Evolutionary conservation across 1,284 basidiomycete genomes (phyloP).

Genomic region (Volvariella surrecta): DNA sequence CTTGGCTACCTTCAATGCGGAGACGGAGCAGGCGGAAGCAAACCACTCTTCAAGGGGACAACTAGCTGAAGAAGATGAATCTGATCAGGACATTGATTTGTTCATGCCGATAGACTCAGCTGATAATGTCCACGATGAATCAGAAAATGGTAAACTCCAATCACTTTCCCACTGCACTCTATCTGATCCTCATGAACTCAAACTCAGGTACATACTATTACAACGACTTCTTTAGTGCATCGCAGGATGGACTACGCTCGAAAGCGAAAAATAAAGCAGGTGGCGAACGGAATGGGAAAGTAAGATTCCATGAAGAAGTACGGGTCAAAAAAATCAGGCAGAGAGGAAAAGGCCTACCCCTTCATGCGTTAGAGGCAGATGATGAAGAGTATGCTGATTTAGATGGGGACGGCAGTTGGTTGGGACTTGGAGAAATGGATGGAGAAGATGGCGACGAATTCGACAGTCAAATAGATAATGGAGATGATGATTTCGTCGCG

Average conservation of each 20-base stretch:
- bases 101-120: slow-evolving; percentile 56
- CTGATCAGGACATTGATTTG: slow-evolving; percentile 54
- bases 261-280: slow-evolving; percentile 9
- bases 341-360: slow-evolving; percentile 50
- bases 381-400: slow-evolving; percentile 22
- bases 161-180: slow-evolving; percentile 1
- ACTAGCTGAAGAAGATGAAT: slow-evolving; percentile 50
- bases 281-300: slow-evolving; percentile 19
- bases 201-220: slow-evolving; percentile 47
- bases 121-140: slow-evolving; percentile 32
- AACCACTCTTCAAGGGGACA: slow-evolving; percentile 51
- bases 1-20: slow-evolving; percentile 82
- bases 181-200: slow-evolving; percentile 2
- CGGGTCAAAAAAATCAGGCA: slow-evolving; percentile 71
- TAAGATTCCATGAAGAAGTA: slow-evolving; percentile 78
- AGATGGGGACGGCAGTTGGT: slow-evolving; percentile 12
- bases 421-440: slow-evolving; percentile 18
- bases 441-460: slow-evolving; percentile 19
- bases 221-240: slow-evolving; percentile 67
- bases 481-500: slow-evolving; percentile 17
- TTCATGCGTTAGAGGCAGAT: slow-evolving; percentile 29
- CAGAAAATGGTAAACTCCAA: slow-evolving; percentile 31
- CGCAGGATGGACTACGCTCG: slow-evolving; percentile 18
- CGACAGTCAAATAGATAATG: slow-evolving; percentile 19
- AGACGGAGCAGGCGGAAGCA: slow-evolving; percentile 78